Evolutionary conservation across 2,329 filamentous ascomycete genomes (phyloP).

Genomic region (Neopestalotiopsis sp.): DNA sequence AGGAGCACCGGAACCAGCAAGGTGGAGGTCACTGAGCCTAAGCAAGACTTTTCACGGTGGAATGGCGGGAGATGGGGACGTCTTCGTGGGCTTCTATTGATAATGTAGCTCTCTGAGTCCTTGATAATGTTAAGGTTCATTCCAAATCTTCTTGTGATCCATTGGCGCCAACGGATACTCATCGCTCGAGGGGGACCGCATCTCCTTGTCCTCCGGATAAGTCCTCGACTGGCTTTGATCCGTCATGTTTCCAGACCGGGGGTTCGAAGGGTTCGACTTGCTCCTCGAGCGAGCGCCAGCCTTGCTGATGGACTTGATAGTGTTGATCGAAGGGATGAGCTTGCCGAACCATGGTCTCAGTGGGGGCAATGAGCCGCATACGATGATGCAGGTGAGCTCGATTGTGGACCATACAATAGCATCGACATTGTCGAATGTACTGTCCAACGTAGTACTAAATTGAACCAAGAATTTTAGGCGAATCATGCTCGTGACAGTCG

Average conservation of each 20-base stretch:
- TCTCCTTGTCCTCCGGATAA: constrained; percentile 4
- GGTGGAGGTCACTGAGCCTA: no score
- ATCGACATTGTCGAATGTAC: constrained; percentile 28
- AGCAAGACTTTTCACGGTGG: background rate
- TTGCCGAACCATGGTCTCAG: constrained; percentile 28
- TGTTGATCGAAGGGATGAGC: constrained; percentile 14
- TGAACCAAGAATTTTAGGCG: constrained; percentile 27
- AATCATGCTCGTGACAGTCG: constrained; percentile 28
- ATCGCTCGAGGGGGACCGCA: background rate
- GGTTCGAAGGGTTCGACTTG: background rate
- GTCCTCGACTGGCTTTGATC: background rate
- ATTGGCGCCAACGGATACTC: constrained; percentile 4
- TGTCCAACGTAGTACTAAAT: constrained; percentile 25
- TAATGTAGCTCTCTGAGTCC: background rate
- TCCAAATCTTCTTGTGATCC: constrained; percentile 5
- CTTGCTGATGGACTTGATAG: constrained; percentile 5
- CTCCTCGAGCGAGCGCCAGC: background rate
- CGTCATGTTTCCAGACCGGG: background rate
- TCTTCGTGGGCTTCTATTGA: background rate
- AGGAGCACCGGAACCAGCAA: no score
- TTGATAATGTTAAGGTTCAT: background rate
- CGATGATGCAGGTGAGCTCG: constrained; percentile 30
- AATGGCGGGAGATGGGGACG: background rate
- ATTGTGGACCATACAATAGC: constrained; percentile 31
- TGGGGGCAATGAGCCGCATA: constrained; percentile 33